Evolutionary conservation across 306 rosid genomes (phyloP).

Genomic region (Lathyrus aphaca): DNA sequence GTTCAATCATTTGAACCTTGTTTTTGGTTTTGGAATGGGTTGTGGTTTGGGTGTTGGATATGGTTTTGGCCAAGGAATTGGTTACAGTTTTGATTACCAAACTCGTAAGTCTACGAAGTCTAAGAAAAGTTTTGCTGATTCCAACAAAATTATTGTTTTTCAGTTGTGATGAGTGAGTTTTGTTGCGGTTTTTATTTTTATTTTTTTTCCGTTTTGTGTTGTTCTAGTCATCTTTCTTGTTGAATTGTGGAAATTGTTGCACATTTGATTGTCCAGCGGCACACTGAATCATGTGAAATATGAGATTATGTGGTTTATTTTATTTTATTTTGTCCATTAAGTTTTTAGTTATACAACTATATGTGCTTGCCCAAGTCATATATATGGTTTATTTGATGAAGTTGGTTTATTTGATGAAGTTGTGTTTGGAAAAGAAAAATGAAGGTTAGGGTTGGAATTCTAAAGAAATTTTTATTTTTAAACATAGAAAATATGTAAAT

Average conservation of each 20-base stretch:
- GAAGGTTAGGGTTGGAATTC: too few species aligned
- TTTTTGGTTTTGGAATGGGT: slow-evolving; percentile 52
- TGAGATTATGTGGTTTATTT: not conserved
- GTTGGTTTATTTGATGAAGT: not conserved
- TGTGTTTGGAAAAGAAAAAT: not conserved
- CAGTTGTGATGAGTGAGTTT: slow-evolving; percentile 27
- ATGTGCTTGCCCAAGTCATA: not conserved
- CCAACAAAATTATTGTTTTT: slow-evolving; percentile 44
- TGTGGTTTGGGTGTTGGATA: slow-evolving; percentile 53
- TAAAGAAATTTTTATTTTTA: too few species aligned
- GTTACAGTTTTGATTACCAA: slow-evolving; percentile 37
- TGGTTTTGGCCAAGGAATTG: slow-evolving; percentile 58
- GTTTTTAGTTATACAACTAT: too few species aligned
- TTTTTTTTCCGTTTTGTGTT: not conserved
- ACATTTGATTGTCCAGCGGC: not conserved
- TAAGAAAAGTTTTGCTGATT: slow-evolving; percentile 31
- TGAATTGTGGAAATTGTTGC: not conserved
- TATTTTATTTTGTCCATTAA: not conserved
- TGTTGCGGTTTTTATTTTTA: slow-evolving; percentile 24
- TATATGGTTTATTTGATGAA: not conserved
- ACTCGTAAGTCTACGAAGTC: slow-evolving; percentile 44
- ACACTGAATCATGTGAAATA: not conserved
- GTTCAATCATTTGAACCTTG: slow-evolving; percentile 42
- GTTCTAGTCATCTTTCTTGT: not conserved
- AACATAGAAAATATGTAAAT: too few species aligned